Base-by-base conservation (phyloP, 352 stramenopile genomes). In the Phytophthora sojae region DNA sequence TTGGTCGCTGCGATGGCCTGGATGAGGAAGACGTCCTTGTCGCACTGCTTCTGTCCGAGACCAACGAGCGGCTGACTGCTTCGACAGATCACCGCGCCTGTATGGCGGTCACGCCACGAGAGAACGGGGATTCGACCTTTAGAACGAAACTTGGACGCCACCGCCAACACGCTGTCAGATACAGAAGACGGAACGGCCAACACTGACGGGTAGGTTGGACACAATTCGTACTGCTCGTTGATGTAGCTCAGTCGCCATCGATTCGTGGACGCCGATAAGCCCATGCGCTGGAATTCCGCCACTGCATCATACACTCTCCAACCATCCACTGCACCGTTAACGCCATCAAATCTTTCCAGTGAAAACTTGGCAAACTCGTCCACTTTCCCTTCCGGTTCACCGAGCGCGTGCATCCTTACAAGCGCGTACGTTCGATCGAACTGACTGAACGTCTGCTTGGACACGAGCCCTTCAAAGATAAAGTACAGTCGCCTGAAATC, bases 51-150 rank as follows among this genome's bases (percentile, higher is more conserved):
- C 51, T 94, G 88, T 0, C 87, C 82, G 0, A 97, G 68, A 12
- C 91, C 91, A 12, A 94, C 85, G 8, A 96, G 79, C 19, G 91
- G 91, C 75, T 97, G 91, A 9, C 84, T 94, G 66, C 90, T 94
- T 39, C 91, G 85, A 45, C 81, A 91, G 19, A 97, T 93, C 14
- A 92, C 84, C 0, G 90, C 88, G 4, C 86, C 89, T 4, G 82
- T 94, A 30, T 83, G 74, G 12, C 76, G 80, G 50, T 95, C 81
- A 4, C 89, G 83, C 91, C 90, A 97, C 35, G 86, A 94, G 2
- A 97, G 77, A 39, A 89, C 89, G 0, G 90, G 90, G 49, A 97
- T 93, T 0, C 91, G 88, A 3, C 76, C 69, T 71, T 96, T 95
- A 3, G 89, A 96, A 2, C 90, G 90, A 69, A 95, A 97, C 53